Conservation (phyloP, 1,139 yeast genomes). For the Yamadazyma dushanensis region DNA sequence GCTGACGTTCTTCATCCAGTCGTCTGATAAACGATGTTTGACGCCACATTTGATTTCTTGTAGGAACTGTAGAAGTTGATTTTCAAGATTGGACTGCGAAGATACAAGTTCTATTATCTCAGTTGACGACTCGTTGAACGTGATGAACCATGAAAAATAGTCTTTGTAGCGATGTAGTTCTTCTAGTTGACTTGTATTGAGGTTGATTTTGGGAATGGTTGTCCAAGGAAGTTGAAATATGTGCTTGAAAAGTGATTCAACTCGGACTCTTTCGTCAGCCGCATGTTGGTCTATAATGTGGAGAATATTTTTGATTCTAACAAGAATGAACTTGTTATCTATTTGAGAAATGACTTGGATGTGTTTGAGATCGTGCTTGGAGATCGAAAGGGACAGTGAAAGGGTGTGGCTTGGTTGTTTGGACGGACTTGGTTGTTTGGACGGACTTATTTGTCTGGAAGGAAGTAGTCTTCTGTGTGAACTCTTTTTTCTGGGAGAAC, state of each 20-base stretch:
- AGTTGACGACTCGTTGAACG: slow-evolving; percentile 1
- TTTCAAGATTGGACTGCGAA: slow-evolving; percentile 2
- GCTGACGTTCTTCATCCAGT: slow-evolving; percentile 19
- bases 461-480: no score
- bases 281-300: slow-evolving; percentile 75
- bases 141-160: slow-evolving; percentile 2
- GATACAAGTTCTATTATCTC: slow-evolving; percentile 1
- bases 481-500: no score
- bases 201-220: slow-evolving; percentile 8
- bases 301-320: slow-evolving; percentile 26
- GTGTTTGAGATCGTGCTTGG: slow-evolving; percentile 11
- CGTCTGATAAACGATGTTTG: slow-evolving; percentile 4
- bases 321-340: slow-evolving; percentile 58
- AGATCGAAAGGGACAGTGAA: not conserved
- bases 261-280: slow-evolving; percentile 64
- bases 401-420: not conserved
- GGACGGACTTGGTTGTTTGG: not conserved
- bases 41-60: slow-evolving; percentile 37
- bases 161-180: slow-evolving; percentile 1
- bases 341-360: slow-evolving; percentile 46
- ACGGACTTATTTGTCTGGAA: not conserved
- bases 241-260: slow-evolving; percentile 47
- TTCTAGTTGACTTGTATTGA: not conserved
- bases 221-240: slow-evolving; percentile 11
- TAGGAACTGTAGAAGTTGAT: slow-evolving; percentile 6